Conservation (phyloP, 2,329 filamentous ascomycete genomes). For the Penicillium thymicola region DNA sequence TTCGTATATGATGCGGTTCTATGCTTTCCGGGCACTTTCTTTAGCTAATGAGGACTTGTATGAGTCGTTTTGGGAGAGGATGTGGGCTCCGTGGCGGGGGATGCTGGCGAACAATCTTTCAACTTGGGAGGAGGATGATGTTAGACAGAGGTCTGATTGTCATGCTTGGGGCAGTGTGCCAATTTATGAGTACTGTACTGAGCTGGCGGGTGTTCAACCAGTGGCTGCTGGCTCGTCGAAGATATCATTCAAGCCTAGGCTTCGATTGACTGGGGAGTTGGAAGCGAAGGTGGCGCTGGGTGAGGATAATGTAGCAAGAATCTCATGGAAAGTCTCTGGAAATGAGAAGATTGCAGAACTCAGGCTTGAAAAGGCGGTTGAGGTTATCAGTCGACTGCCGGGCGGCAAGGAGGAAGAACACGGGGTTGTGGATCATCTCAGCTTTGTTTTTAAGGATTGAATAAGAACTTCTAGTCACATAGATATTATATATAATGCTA, state of each 20-base stretch:
- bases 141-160: conserved; percentile 44
- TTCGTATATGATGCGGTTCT: conserved; percentile 44
- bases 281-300: conserved; percentile 23
- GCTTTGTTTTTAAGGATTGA: neutral
- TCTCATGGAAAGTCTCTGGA: conserved; percentile 14
- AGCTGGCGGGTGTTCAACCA: conserved; percentile 30
- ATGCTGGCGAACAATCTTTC: conserved; percentile 40
- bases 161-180: conserved; percentile 47
- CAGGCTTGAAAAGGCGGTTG: conserved; percentile 15
- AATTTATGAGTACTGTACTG: conserved; percentile 42
- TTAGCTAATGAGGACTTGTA: conserved; percentile 34
- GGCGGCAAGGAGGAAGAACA: conserved; percentile 11
- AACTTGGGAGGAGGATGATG: conserved; percentile 46
- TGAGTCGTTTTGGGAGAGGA: conserved; percentile 30
- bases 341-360: conserved; percentile 16
- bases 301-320: conserved; percentile 19
- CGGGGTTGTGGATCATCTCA: conserved; percentile 15
- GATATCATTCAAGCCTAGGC: conserved; percentile 21
- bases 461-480: no score
- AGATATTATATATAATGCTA: no score
- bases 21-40: conserved; percentile 39
- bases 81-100: conserved; percentile 39
- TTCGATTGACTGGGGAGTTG: conserved; percentile 11
- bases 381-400: conserved; percentile 18
- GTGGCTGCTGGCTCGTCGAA: conserved; percentile 13